Base-by-base conservation (phyloP, 2,329 filamentous ascomycete genomes). In the Cladosporium cucumerinum region DNA sequence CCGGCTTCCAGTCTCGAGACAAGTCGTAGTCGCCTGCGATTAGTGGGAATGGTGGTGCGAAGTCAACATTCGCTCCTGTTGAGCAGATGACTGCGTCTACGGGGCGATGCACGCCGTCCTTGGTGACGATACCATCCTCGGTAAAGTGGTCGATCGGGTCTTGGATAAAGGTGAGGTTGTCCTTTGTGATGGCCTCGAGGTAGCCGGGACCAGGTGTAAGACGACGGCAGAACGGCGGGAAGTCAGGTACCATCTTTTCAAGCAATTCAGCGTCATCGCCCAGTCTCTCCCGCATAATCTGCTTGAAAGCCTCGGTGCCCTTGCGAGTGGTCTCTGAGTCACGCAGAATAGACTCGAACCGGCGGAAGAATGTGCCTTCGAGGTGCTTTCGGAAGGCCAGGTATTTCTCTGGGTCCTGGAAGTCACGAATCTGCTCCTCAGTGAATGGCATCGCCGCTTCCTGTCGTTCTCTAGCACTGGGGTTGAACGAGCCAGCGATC, bases 401-500 rank as follows among this genome's bases (percentile, higher is more conserved):
- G 70, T 92, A 92, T 2, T 77, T 80, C 2, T 85, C 78, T 0
- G 88, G 86, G 67, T 91, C 81, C 55, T 84, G 78, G 72, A 89
- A 89, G 0, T 81, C 80, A 23, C 85, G 79, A 4, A 81, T 78
- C 63, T 86, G 81, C 25, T 87, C 84, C 1, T 82, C 69, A 0
- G 80, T 75, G 69, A 85, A 86, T 0, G 80, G 79, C 54, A 88
- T 86, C 0, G 87, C 81, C 36, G 83, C 83, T 0, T 85, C 78
- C 32, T 82, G 84, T 34, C 86, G 82, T 57, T 79, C 73, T 32
- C 68, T 49, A 69, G 84, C 77, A 65, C 84, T 78, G 36, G 84
- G 81, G 0, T 84, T 84, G 75, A 87, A 89, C 0, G 86, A 85
- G 1, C 85, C 82, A 0, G 88, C 86, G 30, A 91, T 86, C 89